phyloP scores from a whole-genome alignment of 768 basidiomycete species.

The Amanita subjunquillea region DNA sequence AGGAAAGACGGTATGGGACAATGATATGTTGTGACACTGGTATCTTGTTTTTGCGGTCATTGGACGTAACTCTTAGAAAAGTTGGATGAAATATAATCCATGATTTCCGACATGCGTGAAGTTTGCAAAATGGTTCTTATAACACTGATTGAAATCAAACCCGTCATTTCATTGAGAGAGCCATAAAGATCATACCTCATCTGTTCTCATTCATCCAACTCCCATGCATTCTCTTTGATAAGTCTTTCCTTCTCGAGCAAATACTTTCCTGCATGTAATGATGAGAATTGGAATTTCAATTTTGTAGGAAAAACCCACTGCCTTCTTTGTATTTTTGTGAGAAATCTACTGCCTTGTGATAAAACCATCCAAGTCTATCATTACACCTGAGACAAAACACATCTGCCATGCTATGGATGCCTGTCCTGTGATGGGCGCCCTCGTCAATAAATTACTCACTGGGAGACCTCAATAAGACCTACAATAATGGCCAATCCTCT shows the following conservation, averaged over 20 bases:
- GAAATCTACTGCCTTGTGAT: slow-evolving; percentile 66
- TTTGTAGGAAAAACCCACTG: slow-evolving; percentile 29
- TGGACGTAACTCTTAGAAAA: no score
- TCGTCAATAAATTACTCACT: slow-evolving; percentile 3
- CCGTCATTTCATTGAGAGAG: no score
- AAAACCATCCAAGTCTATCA: slow-evolving; percentile 74
- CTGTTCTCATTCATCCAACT: slow-evolving; percentile 40
- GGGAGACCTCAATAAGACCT: slow-evolving; percentile 10
- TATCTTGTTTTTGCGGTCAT: no score
- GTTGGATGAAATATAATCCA: no score
- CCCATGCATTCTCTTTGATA: slow-evolving; percentile 78
- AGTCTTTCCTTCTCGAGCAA: slow-evolving; percentile 72
- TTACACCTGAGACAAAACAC: slow-evolving; percentile 73
- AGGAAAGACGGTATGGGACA: no score
- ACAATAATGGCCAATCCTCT: slow-evolving; percentile 72
- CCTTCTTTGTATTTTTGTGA: slow-evolving; percentile 85
- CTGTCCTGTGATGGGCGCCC: slow-evolving; percentile 39
- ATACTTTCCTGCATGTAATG: slow-evolving; percentile 53
- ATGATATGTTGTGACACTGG: no score
- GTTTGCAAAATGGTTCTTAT: no score
- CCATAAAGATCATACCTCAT: no score
- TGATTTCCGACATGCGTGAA: no score
- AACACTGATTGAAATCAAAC: no score
- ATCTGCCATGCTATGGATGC: slow-evolving; percentile 74
- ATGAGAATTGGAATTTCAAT: neutral